Percentiles rank a stretch among this genome's conserved stretches.
phyloP scores from a whole-genome alignment of 176 grass and related monocot species.

The Musa beccarii region DNA sequence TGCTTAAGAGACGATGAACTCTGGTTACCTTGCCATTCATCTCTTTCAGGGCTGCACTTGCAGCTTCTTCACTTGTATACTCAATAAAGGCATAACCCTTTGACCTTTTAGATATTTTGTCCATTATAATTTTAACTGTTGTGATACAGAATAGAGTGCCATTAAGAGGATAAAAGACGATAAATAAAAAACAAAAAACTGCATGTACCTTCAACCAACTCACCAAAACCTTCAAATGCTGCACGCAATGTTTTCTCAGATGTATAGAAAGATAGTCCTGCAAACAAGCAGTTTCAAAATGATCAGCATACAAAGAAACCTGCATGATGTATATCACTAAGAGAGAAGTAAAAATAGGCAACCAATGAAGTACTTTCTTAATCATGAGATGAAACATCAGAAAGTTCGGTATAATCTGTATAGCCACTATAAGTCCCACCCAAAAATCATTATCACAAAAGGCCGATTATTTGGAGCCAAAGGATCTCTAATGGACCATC shows the following conservation, averaged over 20 bases:
- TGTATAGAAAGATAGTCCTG: conserved; percentile 89
- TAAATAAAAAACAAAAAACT: not conserved
- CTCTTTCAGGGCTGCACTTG: conserved; percentile 72
- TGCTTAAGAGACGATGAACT: not conserved
- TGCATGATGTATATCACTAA: not conserved
- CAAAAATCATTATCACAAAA: not conserved
- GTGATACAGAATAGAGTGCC: conserved; percentile 9
- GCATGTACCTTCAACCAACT: conserved; percentile 75
- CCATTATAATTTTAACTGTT: conserved; percentile 91
- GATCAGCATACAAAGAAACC: not conserved
- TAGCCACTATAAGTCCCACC: not conserved
- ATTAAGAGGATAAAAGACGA: conserved; percentile 8
- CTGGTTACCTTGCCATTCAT: conserved; percentile 82
- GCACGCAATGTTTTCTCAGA: conserved; percentile 76
- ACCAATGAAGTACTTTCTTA: not conserved
- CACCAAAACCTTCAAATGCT: conserved; percentile 81
- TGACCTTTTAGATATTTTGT: conserved; percentile 95
- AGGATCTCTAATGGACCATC: not conserved
- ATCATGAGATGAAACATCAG: not conserved
- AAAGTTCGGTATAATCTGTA: not conserved
- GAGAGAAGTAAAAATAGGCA: not conserved
- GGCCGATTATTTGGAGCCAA: not conserved
- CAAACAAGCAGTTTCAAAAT: not conserved
- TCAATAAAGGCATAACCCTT: conserved; percentile 91
- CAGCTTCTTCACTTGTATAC: conserved; percentile 88